phyloP scores from a whole-genome alignment of 805 yeast species.

The Metschnikowia reukaufii region DNA sequence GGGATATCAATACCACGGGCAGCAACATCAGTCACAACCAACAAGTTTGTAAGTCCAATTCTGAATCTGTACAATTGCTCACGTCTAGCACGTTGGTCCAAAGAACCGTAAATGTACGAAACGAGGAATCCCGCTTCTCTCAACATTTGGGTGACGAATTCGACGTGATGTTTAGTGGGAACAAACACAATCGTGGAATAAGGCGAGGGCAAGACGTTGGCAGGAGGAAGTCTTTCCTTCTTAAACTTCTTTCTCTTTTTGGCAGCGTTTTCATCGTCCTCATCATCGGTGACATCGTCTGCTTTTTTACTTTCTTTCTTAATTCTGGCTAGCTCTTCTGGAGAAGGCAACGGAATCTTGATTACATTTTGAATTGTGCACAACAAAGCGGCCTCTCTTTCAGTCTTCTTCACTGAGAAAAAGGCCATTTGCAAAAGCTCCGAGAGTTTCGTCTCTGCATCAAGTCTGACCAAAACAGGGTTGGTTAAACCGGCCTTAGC shows the following conservation, averaged over 20 bases:
- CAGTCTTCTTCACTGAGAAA: conserved; percentile 74
- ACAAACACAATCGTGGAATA: conserved; percentile 90
- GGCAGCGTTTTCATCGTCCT: conserved; percentile 28
- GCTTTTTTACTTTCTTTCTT: conserved; percentile 56
- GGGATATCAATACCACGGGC: conserved; percentile 99
- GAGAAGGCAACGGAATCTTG: conserved; percentile 76
- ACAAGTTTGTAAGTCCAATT: conserved; percentile 75
- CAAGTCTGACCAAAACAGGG: conserved; percentile 90
- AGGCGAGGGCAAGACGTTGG: conserved; percentile 80
- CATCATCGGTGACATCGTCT: conserved; percentile 38
- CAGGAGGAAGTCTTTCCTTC: conserved; percentile 67
- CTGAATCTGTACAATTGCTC: conserved; percentile 84
- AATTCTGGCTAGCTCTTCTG: conserved; percentile 58
- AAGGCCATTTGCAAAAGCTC: conserved; percentile 91
- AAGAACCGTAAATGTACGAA: conserved; percentile 88
- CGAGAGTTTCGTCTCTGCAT: conserved; percentile 87
- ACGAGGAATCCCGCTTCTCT: conserved; percentile 80
- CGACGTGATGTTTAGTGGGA: conserved; percentile 98
- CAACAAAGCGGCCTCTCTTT: conserved; percentile 84
- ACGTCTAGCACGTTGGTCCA: conserved; percentile 93
- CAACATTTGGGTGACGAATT: conserved; percentile 72
- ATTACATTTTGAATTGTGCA: conserved; percentile 80
- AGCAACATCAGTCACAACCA: conserved; percentile 97
- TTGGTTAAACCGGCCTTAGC: conserved; percentile 95
- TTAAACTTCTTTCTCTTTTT: conserved; percentile 40